These are phyloP conservation scores for Botrytis sinoallii DNA, from an alignment of 2,329 filamentous ascomycete genomes.

Conservation along the genomic window DNA sequence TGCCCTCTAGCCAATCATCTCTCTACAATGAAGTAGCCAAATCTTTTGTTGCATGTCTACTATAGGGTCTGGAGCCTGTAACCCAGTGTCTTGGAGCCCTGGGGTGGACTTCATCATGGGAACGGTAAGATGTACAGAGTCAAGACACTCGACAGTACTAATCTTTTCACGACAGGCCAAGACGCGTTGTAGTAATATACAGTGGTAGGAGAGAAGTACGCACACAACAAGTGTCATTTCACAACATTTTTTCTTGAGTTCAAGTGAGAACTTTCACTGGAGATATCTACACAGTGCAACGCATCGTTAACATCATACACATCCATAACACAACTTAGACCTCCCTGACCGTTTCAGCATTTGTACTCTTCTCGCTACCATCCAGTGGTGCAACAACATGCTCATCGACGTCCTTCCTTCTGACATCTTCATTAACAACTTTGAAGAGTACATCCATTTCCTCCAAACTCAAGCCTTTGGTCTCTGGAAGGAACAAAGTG, in stretches of 20 bases:
- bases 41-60: background rate
- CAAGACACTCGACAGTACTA: background rate
- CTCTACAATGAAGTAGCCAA: background rate
- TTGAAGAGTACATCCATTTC: conserved; percentile 25
- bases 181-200: background rate
- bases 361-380: background rate
- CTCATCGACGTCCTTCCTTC: conserved; percentile 17
- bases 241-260: background rate
- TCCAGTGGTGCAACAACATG: conserved; percentile 4
- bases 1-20: background rate
- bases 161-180: background rate
- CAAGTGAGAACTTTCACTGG: background rate
- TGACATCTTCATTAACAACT: conserved; percentile 17
- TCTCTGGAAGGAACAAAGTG: conserved; percentile 39
- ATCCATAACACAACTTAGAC: background rate
- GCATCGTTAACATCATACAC: background rate
- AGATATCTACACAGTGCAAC: background rate
- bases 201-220: background rate
- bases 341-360: background rate
- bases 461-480: conserved; percentile 24
- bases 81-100: background rate
- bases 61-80: background rate
- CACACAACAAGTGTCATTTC: background rate
- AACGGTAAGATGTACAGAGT: background rate
- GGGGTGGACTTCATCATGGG: background rate